Percentiles rank a stretch among this genome's conserved stretches.
Conservation (phyloP, 2,329 filamentous ascomycete species). For the Aspergillus viridinutans region DNA sequence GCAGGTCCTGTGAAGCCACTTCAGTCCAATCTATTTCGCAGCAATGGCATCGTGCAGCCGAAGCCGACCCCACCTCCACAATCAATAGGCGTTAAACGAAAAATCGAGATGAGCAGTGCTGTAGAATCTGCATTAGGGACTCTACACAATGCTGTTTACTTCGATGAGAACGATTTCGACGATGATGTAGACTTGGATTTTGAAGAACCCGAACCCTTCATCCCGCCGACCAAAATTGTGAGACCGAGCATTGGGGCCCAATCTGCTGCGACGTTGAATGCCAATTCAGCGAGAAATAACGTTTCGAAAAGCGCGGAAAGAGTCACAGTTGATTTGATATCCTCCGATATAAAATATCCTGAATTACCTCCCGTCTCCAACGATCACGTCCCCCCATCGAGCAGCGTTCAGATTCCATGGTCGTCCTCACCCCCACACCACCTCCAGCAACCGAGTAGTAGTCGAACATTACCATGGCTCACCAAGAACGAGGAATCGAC, state of each 20-base stretch:
- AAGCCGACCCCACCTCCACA: slow-evolving; percentile 18
- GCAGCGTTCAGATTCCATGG: slow-evolving; percentile 65
- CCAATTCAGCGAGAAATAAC: background rate
- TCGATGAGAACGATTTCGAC: slow-evolving; percentile 80
- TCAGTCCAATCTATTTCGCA: slow-evolving; percentile 26
- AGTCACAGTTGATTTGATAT: slow-evolving; percentile 6
- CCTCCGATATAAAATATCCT: slow-evolving; percentile 32
- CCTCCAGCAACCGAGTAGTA: slow-evolving; percentile 49
- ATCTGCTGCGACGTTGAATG: slow-evolving; percentile 4
- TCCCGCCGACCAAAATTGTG: slow-evolving; percentile 16
- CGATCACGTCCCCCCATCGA: slow-evolving; percentile 37
- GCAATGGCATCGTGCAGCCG: slow-evolving; percentile 21
- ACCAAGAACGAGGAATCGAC: slow-evolving; percentile 26
- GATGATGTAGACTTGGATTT: slow-evolving; percentile 71
- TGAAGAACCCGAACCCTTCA: slow-evolving; percentile 28
- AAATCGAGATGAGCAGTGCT: slow-evolving; percentile 31
- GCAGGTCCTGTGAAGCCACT: slow-evolving; percentile 29
- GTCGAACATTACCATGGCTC: slow-evolving; percentile 61
- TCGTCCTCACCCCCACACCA: slow-evolving; percentile 55
- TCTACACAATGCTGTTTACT: slow-evolving; percentile 52
- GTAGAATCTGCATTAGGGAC: slow-evolving; percentile 35
- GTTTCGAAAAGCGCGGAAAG: slow-evolving; percentile 4
- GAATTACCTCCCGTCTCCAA: slow-evolving; percentile 29
- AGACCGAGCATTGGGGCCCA: slow-evolving; percentile 3
- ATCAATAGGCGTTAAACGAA: slow-evolving; percentile 34